Conservation (phyloP, 331 rosid species). For the Pyrus hybrid region DNA sequence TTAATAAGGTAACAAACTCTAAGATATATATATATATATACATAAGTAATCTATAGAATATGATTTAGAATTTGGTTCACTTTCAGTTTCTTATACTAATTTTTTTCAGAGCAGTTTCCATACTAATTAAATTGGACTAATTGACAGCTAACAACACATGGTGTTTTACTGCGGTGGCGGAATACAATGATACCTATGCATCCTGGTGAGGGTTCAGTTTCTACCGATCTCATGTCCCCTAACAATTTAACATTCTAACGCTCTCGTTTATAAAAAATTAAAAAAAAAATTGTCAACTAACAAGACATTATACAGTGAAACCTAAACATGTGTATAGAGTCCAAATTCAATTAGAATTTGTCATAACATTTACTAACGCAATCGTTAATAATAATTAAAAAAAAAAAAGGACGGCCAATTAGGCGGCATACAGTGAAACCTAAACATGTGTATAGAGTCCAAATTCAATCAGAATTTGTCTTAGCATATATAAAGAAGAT, state of each 20-base stretch:
- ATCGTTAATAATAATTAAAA: too few species aligned
- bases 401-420: too few species aligned
- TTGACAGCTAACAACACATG: not conserved
- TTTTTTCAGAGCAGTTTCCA: not conserved
- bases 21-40: too few species aligned
- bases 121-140: not conserved
- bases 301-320: not conserved
- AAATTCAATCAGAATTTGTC: not conserved
- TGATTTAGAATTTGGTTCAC: not conserved
- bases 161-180: fast-evolving
- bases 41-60: not conserved
- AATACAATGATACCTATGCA: not conserved
- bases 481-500: not conserved
- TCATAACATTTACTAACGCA: not conserved
- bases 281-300: not conserved
- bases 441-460: not conserved
- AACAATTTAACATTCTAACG: too few species aligned
- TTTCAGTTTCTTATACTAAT: not conserved
- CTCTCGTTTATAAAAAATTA: too few species aligned
- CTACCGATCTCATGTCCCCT: too few species aligned
- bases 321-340: not conserved
- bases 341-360: not conserved
- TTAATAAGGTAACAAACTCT: not conserved
- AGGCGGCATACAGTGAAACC: too few species aligned
- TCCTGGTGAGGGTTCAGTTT: fast-evolving